These are phyloP conservation scores for Kentomonas sorsogonicus DNA, from an alignment of 208 protist species.

Conservation along the genomic window DNA sequence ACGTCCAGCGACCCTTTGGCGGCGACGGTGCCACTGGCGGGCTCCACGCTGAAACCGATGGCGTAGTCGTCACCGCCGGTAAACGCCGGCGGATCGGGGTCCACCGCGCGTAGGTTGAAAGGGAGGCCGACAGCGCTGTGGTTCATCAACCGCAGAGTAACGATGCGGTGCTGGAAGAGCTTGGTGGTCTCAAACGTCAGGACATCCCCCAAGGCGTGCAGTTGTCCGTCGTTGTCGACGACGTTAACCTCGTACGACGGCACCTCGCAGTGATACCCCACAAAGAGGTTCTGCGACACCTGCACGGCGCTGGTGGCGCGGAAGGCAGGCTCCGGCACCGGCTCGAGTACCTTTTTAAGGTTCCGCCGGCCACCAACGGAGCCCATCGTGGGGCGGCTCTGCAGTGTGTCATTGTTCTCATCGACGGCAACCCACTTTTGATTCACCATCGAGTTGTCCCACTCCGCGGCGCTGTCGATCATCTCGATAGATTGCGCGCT, in stretches of 20 bases:
- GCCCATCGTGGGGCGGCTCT: slow-evolving; percentile 8
- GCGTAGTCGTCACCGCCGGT: neutral
- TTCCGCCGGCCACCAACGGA: slow-evolving; percentile 38
- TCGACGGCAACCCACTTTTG: slow-evolving; percentile 54
- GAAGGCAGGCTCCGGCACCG: slow-evolving; percentile 67
- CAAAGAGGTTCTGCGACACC: slow-evolving; percentile 46
- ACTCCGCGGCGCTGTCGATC: slow-evolving; percentile 26
- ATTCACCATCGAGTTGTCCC: slow-evolving; percentile 64
- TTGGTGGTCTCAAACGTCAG: slow-evolving; percentile 90
- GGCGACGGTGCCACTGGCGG: slow-evolving; percentile 47
- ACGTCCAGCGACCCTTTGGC: slow-evolving; percentile 46
- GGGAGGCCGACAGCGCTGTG: slow-evolving; percentile 69
- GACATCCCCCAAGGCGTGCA: slow-evolving; percentile 9
- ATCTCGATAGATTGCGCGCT: slow-evolving; percentile 27
- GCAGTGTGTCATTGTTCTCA: slow-evolving; percentile 16
- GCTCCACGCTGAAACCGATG: slow-evolving; percentile 64
- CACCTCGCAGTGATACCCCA: slow-evolving; percentile 65
- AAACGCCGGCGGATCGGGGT: neutral
- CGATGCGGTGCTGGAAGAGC: slow-evolving; percentile 90
- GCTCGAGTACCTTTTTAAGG: slow-evolving; percentile 67
- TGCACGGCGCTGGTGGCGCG: slow-evolving; percentile 25
- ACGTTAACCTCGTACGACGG: slow-evolving; percentile 50
- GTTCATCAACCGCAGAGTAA: slow-evolving; percentile 84
- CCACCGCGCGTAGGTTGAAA: slow-evolving; percentile 34
- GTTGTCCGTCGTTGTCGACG: slow-evolving; percentile 23